phyloP scores from a whole-genome alignment of 2,329 filamentous ascomycete species.

The Tolypocladium amazonense region DNA sequence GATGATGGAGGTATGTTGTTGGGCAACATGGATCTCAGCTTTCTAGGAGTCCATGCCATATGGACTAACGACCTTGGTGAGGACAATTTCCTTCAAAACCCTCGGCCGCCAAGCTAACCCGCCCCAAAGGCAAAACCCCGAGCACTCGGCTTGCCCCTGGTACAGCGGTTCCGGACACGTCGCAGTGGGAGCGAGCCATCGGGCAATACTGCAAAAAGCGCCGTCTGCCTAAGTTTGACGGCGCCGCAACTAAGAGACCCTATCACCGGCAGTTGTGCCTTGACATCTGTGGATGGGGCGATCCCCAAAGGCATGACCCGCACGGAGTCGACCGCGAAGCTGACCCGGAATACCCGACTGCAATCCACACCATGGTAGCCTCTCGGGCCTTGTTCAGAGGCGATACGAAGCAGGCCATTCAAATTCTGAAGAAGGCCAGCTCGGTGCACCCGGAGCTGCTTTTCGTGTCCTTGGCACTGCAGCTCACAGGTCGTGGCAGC shows the following conservation, averaged over 20 bases:
- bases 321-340: conserved; percentile 31
- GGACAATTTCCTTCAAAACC: conserved; percentile 7
- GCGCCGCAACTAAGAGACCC: conserved; percentile 51
- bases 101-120: conserved; percentile 3
- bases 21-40: conserved; percentile 60
- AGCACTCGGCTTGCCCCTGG: conserved; percentile 35
- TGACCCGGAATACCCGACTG: conserved; percentile 37
- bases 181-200: conserved; percentile 52
- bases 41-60: conserved; percentile 61
- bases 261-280: conserved; percentile 67
- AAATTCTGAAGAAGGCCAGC: conserved; percentile 59
- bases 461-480: conserved; percentile 57
- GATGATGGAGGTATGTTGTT: conserved; percentile 60
- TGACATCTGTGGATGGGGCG: conserved; percentile 65
- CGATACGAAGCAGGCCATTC: conserved; percentile 55
- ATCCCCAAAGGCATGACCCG: conserved; percentile 33
- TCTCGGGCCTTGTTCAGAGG: conserved; percentile 68
- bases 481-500: conserved; percentile 45
- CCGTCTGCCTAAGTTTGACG: conserved; percentile 52
- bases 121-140: conserved; percentile 33
- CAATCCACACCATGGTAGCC: conserved; percentile 60
- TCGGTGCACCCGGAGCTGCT: conserved; percentile 51
- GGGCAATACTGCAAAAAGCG: conserved; percentile 52
- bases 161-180: conserved; percentile 32
- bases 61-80: conserved; percentile 61